phyloP scores from a whole-genome alignment of 495 filamentous ascomycete genomes.

The Parathielavia hyrcaniae region DNA sequence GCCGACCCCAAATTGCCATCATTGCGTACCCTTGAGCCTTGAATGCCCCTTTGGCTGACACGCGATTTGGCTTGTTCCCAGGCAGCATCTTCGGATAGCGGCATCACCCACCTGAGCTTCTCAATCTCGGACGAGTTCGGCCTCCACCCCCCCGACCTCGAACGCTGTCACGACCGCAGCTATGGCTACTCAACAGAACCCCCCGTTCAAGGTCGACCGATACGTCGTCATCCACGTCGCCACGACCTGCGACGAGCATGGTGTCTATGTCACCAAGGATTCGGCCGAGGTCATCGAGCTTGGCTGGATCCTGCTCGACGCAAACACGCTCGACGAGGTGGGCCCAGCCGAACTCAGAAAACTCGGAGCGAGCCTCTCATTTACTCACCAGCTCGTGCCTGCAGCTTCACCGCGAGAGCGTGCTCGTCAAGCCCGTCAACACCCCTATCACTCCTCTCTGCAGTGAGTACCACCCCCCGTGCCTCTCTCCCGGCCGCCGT shows the following conservation, averaged over 20 bases:
- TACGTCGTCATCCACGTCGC: slow-evolving; percentile 98
- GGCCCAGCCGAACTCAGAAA: slow-evolving; percentile 20
- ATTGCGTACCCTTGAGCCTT: neutral
- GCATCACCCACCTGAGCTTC: slow-evolving; percentile 3
- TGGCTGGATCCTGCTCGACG: slow-evolving; percentile 93
- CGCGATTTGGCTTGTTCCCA: slow-evolving; percentile 5
- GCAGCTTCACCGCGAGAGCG: slow-evolving; percentile 88
- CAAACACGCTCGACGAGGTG: slow-evolving; percentile 89
- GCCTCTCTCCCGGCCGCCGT: slow-evolving; percentile 14
- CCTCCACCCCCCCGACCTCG: slow-evolving; percentile 8
- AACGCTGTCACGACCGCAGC: slow-evolving; percentile 16
- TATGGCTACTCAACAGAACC: slow-evolving; percentile 44
- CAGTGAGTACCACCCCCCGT: slow-evolving; percentile 65
- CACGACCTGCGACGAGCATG: slow-evolving; percentile 97
- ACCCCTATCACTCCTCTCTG: slow-evolving; percentile 97
- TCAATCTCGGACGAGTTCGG: slow-evolving; percentile 7
- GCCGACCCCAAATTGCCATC: neutral
- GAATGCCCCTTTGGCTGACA: slow-evolving; percentile 9
- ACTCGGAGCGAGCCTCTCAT: slow-evolving; percentile 9
- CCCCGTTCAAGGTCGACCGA: slow-evolving; percentile 68
- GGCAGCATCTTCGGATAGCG: slow-evolving; percentile 17
- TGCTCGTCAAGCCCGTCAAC: slow-evolving; percentile 96
- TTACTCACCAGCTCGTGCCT: slow-evolving; percentile 18
- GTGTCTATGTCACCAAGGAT: slow-evolving; percentile 98
- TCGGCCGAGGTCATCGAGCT: slow-evolving; percentile 98